phyloP scores from a whole-genome alignment of 192 early-diverging fungal genomes.

The Spinellus fusiger region DNA sequence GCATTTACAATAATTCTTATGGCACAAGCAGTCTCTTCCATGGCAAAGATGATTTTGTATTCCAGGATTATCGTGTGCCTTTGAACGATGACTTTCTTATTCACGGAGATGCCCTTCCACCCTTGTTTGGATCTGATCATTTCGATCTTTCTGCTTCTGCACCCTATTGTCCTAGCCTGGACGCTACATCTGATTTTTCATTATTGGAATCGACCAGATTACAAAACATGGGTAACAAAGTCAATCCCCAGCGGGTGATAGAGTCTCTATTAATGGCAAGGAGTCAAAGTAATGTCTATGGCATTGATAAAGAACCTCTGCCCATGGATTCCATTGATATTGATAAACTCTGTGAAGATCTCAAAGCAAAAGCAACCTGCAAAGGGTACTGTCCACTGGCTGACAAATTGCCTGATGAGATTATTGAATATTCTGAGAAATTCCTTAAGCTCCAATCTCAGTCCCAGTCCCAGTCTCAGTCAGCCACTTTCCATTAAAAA shows the following conservation, averaged over 20 bases:
- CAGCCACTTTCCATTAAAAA: too few species aligned
- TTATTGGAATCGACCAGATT: too few species aligned
- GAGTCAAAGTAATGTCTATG: too few species aligned
- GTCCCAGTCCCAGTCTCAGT: not conserved
- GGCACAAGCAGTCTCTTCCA: not conserved
- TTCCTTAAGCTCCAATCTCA: not conserved
- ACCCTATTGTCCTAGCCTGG: too few species aligned
- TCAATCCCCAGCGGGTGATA: too few species aligned
- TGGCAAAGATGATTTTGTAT: slow-evolving; percentile 6
- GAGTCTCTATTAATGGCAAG: too few species aligned
- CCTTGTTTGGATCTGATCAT: not conserved
- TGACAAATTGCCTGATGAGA: not conserved
- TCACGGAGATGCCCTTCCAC: not conserved
- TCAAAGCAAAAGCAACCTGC: not conserved
- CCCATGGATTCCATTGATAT: not conserved
- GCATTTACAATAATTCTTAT: not conserved
- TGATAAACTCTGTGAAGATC: not conserved
- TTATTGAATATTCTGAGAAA: not conserved
- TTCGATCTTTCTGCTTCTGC: too few species aligned
- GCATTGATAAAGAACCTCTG: too few species aligned
- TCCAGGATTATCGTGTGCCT: not conserved
- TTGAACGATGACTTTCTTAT: not conserved
- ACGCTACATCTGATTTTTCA: too few species aligned
- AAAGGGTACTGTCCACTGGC: not conserved
- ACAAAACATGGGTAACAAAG: too few species aligned